Evolutionary conservation across 768 basidiomycete species (phyloP), one percentile per base, ranked within the genome.

Genomic region (Boletus vinaceobasis): DNA sequence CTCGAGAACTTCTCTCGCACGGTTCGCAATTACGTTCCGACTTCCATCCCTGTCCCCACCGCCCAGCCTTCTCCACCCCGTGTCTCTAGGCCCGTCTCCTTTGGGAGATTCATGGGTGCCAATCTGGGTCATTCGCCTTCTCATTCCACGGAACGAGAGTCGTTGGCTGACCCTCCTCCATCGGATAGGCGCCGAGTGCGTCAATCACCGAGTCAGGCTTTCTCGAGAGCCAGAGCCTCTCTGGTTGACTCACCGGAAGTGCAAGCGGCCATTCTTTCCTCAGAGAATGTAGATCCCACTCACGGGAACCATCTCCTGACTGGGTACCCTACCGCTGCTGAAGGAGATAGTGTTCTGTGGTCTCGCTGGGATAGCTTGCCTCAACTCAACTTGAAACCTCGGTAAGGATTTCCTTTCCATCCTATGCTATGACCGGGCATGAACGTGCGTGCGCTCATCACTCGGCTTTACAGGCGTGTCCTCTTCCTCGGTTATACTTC

Each of bases 1-100:
- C 71, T 83, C 19, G 79, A 81, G 65, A 73, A 72, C 23, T 73
- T 84, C 57, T 79, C 82, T 10, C 77, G 78, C 19, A 75, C 81
- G 10, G 71, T 84, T 27, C 78, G 81, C 43, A 75, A 72, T 57
- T 84, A 84, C 51, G 78, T 82, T 8, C 83, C 81, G 4, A 72
- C 77, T 17, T 77, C 78, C 8, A 79, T 82, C 48, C 71, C 78
- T 14, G 76, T 82, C 29, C 75, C 81, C 1, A 66, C 72, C 2
- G 75, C 79, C 1, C 68, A 73, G 1, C 78, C 81, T 15, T 75
- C 80, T 17, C 77, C 79, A 0, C 78, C 79, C 1, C 73, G 75
- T 14, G 75, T 82, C 26, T 81, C 81, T 5, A 71, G 74, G 13
- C 81, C 79, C 0, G 63, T 79, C 29, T 78, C 76, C 0, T 78